phyloP scores from a whole-genome alignment of 140 eudicot species.

The Cichorium intybus region DNA sequence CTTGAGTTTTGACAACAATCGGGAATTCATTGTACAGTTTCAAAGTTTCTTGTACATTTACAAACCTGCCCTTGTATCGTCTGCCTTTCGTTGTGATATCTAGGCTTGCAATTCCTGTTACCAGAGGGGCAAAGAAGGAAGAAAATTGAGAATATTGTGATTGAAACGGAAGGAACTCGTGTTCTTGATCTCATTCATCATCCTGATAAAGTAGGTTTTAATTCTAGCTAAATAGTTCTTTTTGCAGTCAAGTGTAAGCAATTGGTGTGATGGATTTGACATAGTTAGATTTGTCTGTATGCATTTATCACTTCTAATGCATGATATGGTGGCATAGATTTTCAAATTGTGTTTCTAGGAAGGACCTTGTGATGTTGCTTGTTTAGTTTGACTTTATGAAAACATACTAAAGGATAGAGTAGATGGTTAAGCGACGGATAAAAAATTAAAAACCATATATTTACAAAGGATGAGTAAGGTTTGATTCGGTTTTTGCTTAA shows the following conservation, averaged over 20 bases:
- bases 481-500: no score
- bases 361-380: no score
- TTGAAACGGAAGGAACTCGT: slow-evolving; percentile 6
- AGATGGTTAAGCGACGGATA: no score
- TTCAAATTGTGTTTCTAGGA: background rate
- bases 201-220: slow-evolving; percentile 21
- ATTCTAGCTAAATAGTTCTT: slow-evolving; percentile 26
- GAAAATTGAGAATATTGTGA: background rate
- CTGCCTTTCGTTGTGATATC: background rate
- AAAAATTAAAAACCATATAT: no score
- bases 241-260: slow-evolving; percentile 19
- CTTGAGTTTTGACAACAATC: slow-evolving; percentile 16
- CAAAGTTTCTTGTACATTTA: background rate
- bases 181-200: slow-evolving; percentile 14
- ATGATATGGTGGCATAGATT: background rate
- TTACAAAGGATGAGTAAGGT: no score
- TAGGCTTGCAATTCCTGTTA: background rate
- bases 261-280: slow-evolving; percentile 18
- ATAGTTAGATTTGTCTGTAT: slow-evolving; percentile 20
- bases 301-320: slow-evolving; percentile 6
- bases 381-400: no score
- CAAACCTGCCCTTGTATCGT: background rate
- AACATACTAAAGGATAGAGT: no score
- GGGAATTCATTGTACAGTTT: background rate
- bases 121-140: background rate